Evolutionary conservation across 2,329 filamentous ascomycete species (phyloP).

Genomic region (Cladorrhinum sp.): DNA sequence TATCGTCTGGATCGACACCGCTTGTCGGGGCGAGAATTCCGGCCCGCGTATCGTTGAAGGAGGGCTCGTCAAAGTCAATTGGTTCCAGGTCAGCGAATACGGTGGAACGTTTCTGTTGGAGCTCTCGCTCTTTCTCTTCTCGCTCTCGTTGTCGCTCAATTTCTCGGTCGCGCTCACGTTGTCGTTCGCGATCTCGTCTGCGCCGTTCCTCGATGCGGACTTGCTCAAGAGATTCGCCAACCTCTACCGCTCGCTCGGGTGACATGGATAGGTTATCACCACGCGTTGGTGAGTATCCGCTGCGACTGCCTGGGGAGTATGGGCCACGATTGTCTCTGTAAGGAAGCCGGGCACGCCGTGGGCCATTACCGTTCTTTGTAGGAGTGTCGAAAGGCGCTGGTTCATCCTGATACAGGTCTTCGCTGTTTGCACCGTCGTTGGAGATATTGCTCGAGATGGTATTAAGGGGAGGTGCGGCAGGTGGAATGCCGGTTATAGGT

Average conservation of each 20-base stretch:
- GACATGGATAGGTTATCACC: slow-evolving; percentile 22
- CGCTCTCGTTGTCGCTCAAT: slow-evolving; percentile 20
- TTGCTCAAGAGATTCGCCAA: slow-evolving; percentile 23
- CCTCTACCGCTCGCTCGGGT: slow-evolving; percentile 22
- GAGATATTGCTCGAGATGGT: slow-evolving; percentile 22
- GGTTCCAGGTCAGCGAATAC: slow-evolving; percentile 30
- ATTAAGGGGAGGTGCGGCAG: slow-evolving; percentile 22
- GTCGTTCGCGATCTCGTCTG: slow-evolving; percentile 24
- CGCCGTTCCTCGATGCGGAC: slow-evolving; percentile 25
- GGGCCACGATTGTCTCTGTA: slow-evolving; percentile 36
- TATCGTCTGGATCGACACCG: slow-evolving; percentile 27
- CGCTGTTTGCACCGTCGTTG: slow-evolving; percentile 23
- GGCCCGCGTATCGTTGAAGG: slow-evolving; percentile 28
- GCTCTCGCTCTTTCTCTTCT: slow-evolving; percentile 24
- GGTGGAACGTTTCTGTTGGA: slow-evolving; percentile 28
- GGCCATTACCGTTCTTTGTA: slow-evolving; percentile 24
- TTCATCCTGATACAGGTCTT: slow-evolving; percentile 28
- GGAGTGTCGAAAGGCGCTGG: slow-evolving; percentile 29
- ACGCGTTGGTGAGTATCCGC: slow-evolving; percentile 18
- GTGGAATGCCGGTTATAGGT: slow-evolving; percentile 16
- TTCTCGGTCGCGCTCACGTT: slow-evolving; percentile 20
- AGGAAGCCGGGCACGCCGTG: slow-evolving; percentile 37
- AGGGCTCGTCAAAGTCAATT: slow-evolving; percentile 24
- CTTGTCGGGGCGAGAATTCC: slow-evolving; percentile 30
- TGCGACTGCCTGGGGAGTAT: slow-evolving; percentile 14